Evolutionary conservation across 345 rosid species (phyloP).

Genomic region (Aurinia saxatilis): DNA sequence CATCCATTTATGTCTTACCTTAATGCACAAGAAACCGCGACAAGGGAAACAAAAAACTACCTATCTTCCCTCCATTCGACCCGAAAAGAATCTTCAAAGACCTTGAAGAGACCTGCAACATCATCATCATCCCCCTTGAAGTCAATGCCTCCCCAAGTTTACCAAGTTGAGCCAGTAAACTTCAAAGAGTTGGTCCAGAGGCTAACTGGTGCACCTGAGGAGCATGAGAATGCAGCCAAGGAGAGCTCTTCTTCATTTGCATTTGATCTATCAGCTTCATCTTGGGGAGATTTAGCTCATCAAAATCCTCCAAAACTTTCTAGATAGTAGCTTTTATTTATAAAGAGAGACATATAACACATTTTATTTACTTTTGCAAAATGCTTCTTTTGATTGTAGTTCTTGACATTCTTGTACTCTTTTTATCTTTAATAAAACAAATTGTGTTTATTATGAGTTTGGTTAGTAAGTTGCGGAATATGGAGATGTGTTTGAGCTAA

Average conservation of each 20-base stretch:
- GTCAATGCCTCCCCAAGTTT: slow-evolving; percentile 58
- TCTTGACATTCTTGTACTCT: background rate
- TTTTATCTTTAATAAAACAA: background rate
- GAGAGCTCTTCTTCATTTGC: slow-evolving; percentile 8
- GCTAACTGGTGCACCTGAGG: slow-evolving; percentile 55
- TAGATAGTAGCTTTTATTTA: background rate
- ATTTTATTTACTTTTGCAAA: background rate
- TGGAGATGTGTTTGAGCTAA: too few species aligned
- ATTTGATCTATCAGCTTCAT: slow-evolving; percentile 8
- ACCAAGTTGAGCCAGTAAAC: slow-evolving; percentile 66
- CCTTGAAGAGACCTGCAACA: slow-evolving; percentile 53
- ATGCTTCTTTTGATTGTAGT: background rate
- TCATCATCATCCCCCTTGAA: slow-evolving; percentile 43
- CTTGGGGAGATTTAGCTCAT: slow-evolving; percentile 25
- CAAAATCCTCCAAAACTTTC: slow-evolving; percentile 3
- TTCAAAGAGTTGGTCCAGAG: slow-evolving; percentile 82
- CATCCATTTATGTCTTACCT: slow-evolving; percentile 1
- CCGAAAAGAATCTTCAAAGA: slow-evolving; percentile 44
- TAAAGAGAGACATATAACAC: background rate
- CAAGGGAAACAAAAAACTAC: slow-evolving; percentile 18
- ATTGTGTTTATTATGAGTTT: background rate
- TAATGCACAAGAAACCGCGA: background rate
- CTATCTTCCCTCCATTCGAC: slow-evolving; percentile 47
- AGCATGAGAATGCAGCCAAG: background rate
- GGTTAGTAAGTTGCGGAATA: background rate